Evolutionary conservation across 768 basidiomycete species (phyloP).

Genomic region (Boletus rubescentipes): DNA sequence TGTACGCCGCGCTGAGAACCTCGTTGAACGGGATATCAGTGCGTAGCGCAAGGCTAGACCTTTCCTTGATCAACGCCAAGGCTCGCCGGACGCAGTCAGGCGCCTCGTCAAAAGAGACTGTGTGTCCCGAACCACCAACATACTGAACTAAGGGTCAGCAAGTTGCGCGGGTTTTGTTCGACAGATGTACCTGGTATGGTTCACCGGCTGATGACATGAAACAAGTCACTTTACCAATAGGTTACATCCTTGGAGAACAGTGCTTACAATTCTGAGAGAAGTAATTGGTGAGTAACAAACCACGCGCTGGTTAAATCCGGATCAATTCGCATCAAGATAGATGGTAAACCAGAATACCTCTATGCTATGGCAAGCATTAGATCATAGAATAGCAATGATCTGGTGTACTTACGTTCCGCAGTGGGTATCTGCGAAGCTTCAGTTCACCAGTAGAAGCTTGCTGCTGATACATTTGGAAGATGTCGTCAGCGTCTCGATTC

Average conservation of each 20-base stretch:
- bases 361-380: slow-evolving; percentile 50
- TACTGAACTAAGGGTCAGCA: slow-evolving; percentile 47
- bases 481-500: slow-evolving; percentile 47
- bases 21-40: slow-evolving; percentile 61
- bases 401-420: slow-evolving; percentile 50
- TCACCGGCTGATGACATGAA: slow-evolving; percentile 62
- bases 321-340: slow-evolving; percentile 5
- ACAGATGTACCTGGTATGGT: slow-evolving; percentile 63
- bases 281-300: slow-evolving; percentile 71
- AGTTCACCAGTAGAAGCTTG: slow-evolving; percentile 57
- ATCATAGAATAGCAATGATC: neutral
- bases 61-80: slow-evolving; percentile 55
- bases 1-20: slow-evolving; percentile 78
- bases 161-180: neutral
- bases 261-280: slow-evolving; percentile 81
- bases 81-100: slow-evolving; percentile 60
- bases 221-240: neutral
- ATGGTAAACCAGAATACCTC: slow-evolving; percentile 43
- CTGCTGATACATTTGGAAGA: slow-evolving; percentile 66
- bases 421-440: slow-evolving; percentile 68
- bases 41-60: slow-evolving; percentile 48
- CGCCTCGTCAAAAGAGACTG: slow-evolving; percentile 60
- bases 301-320: slow-evolving; percentile 50
- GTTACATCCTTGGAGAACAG: neutral
- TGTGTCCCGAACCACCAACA: slow-evolving; percentile 73